Conservation (phyloP, 768 basidiomycete species). For the Favolaschia claudopus region DNA sequence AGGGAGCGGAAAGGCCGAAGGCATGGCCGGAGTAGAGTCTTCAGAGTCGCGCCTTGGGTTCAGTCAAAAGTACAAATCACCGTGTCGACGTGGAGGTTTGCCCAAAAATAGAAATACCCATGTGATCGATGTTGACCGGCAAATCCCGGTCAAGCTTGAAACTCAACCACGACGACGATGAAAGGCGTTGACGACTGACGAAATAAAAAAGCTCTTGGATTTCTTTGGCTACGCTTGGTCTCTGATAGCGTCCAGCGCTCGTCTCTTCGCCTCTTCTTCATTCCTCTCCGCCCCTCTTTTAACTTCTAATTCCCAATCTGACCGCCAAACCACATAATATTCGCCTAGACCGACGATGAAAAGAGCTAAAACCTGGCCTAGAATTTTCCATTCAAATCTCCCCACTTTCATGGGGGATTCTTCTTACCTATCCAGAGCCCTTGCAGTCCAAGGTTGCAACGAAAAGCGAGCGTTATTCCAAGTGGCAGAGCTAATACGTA, state of each 20-base stretch:
- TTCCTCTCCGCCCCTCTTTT: conserved; percentile 60
- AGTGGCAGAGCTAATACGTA: conserved; percentile 82
- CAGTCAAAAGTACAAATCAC: neutral
- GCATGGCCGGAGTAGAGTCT: conserved; percentile 58
- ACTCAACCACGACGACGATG: no score
- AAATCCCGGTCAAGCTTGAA: neutral
- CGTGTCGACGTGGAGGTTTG: conserved; percentile 38
- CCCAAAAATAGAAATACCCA: neutral
- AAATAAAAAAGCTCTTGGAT: no score
- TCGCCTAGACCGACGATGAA: conserved; percentile 77
- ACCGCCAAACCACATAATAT: conserved; percentile 64
- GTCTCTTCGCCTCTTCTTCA: conserved; percentile 50
- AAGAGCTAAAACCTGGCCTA: conserved; percentile 77
- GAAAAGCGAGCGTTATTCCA: conserved; percentile 78
- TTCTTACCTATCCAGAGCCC: conserved; percentile 83
- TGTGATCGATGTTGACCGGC: no score
- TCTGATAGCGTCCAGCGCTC: neutral
- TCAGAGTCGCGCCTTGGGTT: conserved; percentile 23
- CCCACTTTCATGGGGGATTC: no score
- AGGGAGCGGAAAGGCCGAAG: conserved; percentile 78
- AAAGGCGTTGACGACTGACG: no score
- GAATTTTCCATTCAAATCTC: conserved; percentile 30
- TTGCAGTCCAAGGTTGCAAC: conserved; percentile 54
- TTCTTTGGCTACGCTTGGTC: no score
- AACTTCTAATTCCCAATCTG: conserved; percentile 73